A percentile compares a stretch with the other conserved stretches of the same genome.
phyloP scores from a whole-genome alignment of 2,329 filamentous ascomycete genomes.

The Thelonectria discophora region DNA sequence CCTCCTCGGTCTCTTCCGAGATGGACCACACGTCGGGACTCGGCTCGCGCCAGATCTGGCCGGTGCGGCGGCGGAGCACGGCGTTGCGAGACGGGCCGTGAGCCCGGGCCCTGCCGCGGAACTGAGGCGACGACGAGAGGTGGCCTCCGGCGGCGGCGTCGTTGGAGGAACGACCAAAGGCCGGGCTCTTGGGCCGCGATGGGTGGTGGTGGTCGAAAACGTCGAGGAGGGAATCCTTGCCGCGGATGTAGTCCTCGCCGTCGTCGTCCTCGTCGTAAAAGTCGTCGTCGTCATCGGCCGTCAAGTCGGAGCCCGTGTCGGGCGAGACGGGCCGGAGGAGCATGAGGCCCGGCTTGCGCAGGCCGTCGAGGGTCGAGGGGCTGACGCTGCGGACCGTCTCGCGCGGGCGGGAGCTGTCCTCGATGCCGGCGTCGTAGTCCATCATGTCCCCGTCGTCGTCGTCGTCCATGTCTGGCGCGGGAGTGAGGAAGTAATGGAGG shows the following conservation, averaged over 20 bases:
- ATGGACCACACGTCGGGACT: conserved; percentile 69
- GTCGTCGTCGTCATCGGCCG: conserved; percentile 55
- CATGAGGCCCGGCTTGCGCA: conserved; percentile 51
- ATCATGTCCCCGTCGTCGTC: conserved; percentile 55
- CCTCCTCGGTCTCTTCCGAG: conserved; percentile 66
- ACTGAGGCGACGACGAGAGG: conserved; percentile 40
- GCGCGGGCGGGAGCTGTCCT: conserved; percentile 56
- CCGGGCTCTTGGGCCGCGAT: conserved; percentile 46
- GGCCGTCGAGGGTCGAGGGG: conserved; percentile 63
- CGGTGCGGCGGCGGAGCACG: conserved; percentile 49
- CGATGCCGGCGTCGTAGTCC: conserved; percentile 67
- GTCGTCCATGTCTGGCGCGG: conserved; percentile 54
- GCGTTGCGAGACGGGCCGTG: conserved; percentile 43
- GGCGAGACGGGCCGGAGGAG: conserved; percentile 38
- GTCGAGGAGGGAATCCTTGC: conserved; percentile 52
- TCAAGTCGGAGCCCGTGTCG: conserved; percentile 48
- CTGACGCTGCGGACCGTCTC: conserved; percentile 64
- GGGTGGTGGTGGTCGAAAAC: conserved; percentile 53
- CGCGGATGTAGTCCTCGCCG: conserved; percentile 60
- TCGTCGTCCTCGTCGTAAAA: conserved; percentile 55
- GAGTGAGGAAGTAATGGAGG: conserved; percentile 65
- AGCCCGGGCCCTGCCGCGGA: conserved; percentile 43
- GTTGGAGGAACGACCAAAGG: conserved; percentile 44
- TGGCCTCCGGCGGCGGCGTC: too few relatives aligned
- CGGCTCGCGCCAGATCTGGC: conserved; percentile 62